A percentile compares a stretch with the other conserved stretches of the same genome.
phyloP scores from a whole-genome alignment of 2,329 filamentous ascomycete species.

The Aspergillus chevalieri region DNA sequence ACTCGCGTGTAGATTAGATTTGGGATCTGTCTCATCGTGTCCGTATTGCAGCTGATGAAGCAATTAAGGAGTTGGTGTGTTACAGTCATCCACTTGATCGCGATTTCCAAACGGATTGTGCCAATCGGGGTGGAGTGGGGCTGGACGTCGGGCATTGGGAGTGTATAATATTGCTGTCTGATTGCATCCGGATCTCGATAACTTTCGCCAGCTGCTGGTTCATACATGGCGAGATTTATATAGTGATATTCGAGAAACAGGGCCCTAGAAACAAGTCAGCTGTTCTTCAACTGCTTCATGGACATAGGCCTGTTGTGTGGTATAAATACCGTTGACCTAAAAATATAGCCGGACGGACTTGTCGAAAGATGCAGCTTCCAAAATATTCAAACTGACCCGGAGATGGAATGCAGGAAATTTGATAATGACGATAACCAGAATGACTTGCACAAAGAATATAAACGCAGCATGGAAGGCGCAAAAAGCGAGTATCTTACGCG shows the following conservation, averaged over 20 bases:
- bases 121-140: constrained; percentile 16
- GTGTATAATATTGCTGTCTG: constrained; percentile 27
- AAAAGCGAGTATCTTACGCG: constrained; percentile 1
- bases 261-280: constrained; percentile 13
- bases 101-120: constrained; percentile 30
- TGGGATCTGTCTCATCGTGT: constrained; percentile 28
- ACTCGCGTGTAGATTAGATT: constrained; percentile 30
- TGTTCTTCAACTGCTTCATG: too few relatives aligned
- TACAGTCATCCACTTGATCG: constrained; percentile 33
- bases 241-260: constrained; percentile 27
- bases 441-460: too few relatives aligned
- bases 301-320: too few relatives aligned
- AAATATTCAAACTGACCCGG: too few relatives aligned
- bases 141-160: constrained; percentile 18
- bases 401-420: too few relatives aligned
- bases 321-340: too few relatives aligned
- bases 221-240: constrained; percentile 27
- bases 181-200: constrained; percentile 31
- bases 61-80: constrained; percentile 29
- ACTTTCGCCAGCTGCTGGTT: constrained; percentile 29
- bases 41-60: constrained; percentile 26
- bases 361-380: too few relatives aligned
- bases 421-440: too few relatives aligned
- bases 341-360: too few relatives aligned
- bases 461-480: neutral